These are phyloP conservation scores for Apiotrichum gracile DNA, from an alignment of 1,284 basidiomycete genomes.

Conservation along the genomic window DNA sequence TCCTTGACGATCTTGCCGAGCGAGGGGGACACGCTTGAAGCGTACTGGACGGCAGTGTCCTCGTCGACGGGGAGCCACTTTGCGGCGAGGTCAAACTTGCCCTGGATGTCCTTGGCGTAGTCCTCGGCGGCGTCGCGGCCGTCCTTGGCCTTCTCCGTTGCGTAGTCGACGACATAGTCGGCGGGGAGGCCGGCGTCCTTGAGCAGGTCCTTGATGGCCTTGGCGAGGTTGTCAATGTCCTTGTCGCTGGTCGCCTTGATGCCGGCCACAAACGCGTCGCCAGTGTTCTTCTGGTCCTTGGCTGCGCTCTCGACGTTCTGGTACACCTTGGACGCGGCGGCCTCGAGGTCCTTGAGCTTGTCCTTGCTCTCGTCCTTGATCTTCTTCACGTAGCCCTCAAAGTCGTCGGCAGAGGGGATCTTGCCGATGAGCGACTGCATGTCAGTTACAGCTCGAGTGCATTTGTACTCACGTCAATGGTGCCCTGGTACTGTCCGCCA, in stretches of 20 bases:
- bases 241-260: slow-evolving; percentile 37
- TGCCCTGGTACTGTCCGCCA: slow-evolving; percentile 31
- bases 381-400: slow-evolving; percentile 34
- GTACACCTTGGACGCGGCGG: slow-evolving; percentile 38
- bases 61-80: slow-evolving; percentile 37
- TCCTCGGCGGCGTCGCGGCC: slow-evolving; percentile 36
- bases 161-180: slow-evolving; percentile 36
- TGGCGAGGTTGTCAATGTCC: slow-evolving; percentile 41
- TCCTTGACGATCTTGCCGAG: slow-evolving; percentile 38
- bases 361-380: slow-evolving; percentile 39
- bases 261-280: slow-evolving; percentile 32
- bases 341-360: slow-evolving; percentile 38
- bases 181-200: slow-evolving; percentile 44
- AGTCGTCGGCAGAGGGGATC: slow-evolving; percentile 34
- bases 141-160: slow-evolving; percentile 35
- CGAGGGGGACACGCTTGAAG: slow-evolving; percentile 36
- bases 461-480: slow-evolving; percentile 36
- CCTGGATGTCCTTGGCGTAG: slow-evolving; percentile 33
- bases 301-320: slow-evolving; percentile 37
- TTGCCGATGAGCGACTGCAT: slow-evolving; percentile 32
- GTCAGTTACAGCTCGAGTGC: neutral
- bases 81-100: slow-evolving; percentile 26
- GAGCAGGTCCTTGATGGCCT: slow-evolving; percentile 39
- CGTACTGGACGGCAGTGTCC: slow-evolving; percentile 36
- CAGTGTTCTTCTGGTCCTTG: slow-evolving; percentile 36